Conservation (phyloP, 2,329 filamentous ascomycete species). For the Trichoderma harzianum region DNA sequence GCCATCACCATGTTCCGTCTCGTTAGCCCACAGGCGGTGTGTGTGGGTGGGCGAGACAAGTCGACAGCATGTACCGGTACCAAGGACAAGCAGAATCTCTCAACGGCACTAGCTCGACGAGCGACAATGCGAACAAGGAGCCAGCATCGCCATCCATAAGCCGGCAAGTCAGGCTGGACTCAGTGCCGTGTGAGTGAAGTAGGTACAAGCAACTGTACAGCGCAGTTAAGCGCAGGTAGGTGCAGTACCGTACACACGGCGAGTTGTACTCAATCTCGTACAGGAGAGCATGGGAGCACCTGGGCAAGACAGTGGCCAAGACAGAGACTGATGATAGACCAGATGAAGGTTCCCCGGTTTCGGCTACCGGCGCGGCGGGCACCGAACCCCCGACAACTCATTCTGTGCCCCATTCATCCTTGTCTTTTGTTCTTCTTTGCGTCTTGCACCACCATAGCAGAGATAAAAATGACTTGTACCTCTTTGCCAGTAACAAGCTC, state of each 20-base stretch:
- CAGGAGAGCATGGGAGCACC: not conserved
- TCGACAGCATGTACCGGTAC: not conserved
- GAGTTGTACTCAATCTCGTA: not conserved
- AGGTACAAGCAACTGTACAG: not conserved
- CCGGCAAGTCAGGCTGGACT: not conserved
- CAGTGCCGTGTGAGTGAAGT: not conserved
- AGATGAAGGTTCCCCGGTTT: slow-evolving; percentile 15
- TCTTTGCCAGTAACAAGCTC: not conserved
- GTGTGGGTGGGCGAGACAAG: slow-evolving; percentile 21
- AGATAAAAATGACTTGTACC: not conserved
- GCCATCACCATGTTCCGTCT: slow-evolving; percentile 28
- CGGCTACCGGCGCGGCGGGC: slow-evolving; percentile 17
- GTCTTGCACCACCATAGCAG: not conserved
- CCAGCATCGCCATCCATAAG: not conserved
- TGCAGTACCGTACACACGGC: not conserved
- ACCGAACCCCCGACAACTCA: slow-evolving; percentile 7
- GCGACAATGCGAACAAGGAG: not conserved
- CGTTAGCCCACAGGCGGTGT: slow-evolving; percentile 36
- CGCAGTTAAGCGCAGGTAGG: not conserved
- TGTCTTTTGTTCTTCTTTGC: not conserved
- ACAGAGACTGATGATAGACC: not conserved
- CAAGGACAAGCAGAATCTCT: not conserved
- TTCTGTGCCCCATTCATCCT: slow-evolving; percentile 1
- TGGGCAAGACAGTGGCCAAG: not conserved
- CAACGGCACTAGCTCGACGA: not conserved